A percentile compares a stretch with the other conserved stretches of the same genome.
Evolutionary conservation across 1,139 yeast species (phyloP).

Genomic region (Pichia sp.): DNA sequence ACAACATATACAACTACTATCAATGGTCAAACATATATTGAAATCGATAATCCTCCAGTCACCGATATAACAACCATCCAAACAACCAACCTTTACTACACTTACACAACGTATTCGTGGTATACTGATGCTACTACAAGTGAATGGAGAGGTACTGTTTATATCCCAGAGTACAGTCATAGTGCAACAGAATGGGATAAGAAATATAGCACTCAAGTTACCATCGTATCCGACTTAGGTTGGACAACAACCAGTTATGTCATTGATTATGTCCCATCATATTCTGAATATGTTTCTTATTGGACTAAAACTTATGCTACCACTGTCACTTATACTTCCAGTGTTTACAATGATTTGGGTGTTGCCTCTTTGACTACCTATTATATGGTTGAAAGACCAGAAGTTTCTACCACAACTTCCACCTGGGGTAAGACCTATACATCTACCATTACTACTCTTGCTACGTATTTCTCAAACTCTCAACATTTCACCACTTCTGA

Average conservation of each 20-base stretch:
- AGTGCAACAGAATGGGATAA: too few relatives aligned
- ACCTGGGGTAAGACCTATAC: slow-evolving; percentile 6
- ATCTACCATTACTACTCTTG: slow-evolving; percentile 4
- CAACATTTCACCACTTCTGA: slow-evolving; percentile 10
- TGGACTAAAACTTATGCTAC: slow-evolving; percentile 11
- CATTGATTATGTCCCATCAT: slow-evolving; percentile 12
- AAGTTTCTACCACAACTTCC: neutral
- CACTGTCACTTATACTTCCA: slow-evolving; percentile 2
- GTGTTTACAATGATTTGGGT: slow-evolving; percentile 5
- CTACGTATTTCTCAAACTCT: slow-evolving; percentile 1
- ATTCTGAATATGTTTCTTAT: slow-evolving; percentile 8
- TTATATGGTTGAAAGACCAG: slow-evolving; percentile 6
- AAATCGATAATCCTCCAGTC: too few relatives aligned
- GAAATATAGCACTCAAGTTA: too few relatives aligned
- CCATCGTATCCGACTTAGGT: too few relatives aligned
- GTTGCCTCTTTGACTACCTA: slow-evolving; percentile 11
- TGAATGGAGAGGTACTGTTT: too few relatives aligned
- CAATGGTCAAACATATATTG: too few relatives aligned
- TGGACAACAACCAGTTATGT: neutral
- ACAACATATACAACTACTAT: too few relatives aligned
- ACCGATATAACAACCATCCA: too few relatives aligned
- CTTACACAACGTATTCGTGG: too few relatives aligned
- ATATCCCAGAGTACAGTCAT: too few relatives aligned
- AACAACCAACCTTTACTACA: too few relatives aligned
- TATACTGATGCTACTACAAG: too few relatives aligned